phyloP scores from a whole-genome alignment of 345 rosid genomes.

The Diplotaxis tenuifolia region DNA sequence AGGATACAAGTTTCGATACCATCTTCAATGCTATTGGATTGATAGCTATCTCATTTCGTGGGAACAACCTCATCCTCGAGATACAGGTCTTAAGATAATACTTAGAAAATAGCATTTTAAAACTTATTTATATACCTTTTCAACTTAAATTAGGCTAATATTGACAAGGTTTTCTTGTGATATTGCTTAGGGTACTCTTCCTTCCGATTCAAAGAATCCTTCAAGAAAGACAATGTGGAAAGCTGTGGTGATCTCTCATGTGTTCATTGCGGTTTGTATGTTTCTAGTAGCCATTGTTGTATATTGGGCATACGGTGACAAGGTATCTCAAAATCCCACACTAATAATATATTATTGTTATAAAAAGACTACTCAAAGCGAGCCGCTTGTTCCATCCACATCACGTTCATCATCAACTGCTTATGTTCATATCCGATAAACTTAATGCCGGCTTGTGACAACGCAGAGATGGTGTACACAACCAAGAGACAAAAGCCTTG shows the following conservation, averaged over 20 bases:
- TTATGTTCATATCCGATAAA: conserved; percentile 66
- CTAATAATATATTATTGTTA: background rate
- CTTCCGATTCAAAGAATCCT: conserved; percentile 67
- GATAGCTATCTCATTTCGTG: conserved; percentile 65
- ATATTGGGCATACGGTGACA: conserved; percentile 71
- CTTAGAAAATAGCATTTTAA: background rate
- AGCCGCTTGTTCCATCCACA: conserved; percentile 45
- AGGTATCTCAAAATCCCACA: conserved; percentile 21
- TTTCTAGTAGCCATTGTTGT: conserved; percentile 61
- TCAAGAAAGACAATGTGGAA: conserved; percentile 75
- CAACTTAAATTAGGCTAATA: background rate
- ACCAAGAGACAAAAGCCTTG: conserved; percentile 42
- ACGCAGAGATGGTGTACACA: conserved; percentile 46
- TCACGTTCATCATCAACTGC: conserved; percentile 52
- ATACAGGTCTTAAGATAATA: conserved; percentile 45
- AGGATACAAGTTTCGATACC: conserved; percentile 35
- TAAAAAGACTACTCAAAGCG: conserved; percentile 37
- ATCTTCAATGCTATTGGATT: conserved; percentile 59
- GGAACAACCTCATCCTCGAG: conserved; percentile 72
- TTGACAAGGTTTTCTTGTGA: background rate
- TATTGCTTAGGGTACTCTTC: conserved; percentile 63
- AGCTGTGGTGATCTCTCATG: conserved; percentile 57
- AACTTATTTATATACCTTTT: background rate
- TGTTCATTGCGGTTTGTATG: conserved; percentile 50
- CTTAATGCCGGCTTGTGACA: conserved; percentile 64